These are phyloP conservation scores for Sergeia podlipaevii DNA, from an alignment of 208 protist genomes.

Conservation along the genomic window DNA sequence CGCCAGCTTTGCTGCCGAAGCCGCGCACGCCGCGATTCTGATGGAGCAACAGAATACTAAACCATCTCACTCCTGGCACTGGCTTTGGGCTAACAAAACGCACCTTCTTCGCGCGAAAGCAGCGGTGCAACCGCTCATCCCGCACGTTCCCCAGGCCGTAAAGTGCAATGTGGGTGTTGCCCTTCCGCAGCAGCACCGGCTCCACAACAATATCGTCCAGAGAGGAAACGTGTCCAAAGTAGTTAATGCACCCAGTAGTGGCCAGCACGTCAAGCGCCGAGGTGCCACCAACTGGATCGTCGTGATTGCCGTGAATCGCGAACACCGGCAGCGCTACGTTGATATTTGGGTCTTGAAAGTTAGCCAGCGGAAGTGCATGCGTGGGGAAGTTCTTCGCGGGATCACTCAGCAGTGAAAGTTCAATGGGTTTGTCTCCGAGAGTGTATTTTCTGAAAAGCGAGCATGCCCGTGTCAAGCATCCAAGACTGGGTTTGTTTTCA, in stretches of 20 bases:
- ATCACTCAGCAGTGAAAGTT: slow-evolving; percentile 93
- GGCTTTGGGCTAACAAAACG: slow-evolving; percentile 86
- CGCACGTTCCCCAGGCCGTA: slow-evolving; percentile 98
- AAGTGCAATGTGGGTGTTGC: slow-evolving; percentile 94
- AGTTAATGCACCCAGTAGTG: slow-evolving; percentile 96
- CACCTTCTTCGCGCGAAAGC: slow-evolving; percentile 94
- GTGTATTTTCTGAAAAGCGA: slow-evolving; percentile 90
- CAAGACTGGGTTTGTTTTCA: slow-evolving; percentile 98
- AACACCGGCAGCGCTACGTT: slow-evolving; percentile 99
- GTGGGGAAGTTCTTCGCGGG: slow-evolving; percentile 89
- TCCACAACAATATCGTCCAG: slow-evolving; percentile 93
- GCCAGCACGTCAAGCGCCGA: slow-evolving; percentile 95
- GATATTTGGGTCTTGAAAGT: slow-evolving; percentile 97
- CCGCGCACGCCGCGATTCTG: slow-evolving; percentile 95
- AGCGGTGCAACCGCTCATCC: slow-evolving; percentile 97
- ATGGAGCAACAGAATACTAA: slow-evolving; percentile 97
- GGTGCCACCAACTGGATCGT: slow-evolving; percentile 96
- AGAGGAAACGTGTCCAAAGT: slow-evolving; percentile 96
- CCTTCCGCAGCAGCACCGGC: slow-evolving; percentile 93
- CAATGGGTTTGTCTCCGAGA: slow-evolving; percentile 88
- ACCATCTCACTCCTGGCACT: slow-evolving; percentile 81
- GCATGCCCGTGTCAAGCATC: slow-evolving; percentile 85
- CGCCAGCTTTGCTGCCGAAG: slow-evolving; percentile 74
- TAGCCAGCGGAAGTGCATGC: slow-evolving; percentile 71
- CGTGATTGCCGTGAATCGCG: slow-evolving; percentile 99